Evolutionary conservation across 768 basidiomycete species (phyloP).

Genomic region (Brasilioporus rufonigricans): DNA sequence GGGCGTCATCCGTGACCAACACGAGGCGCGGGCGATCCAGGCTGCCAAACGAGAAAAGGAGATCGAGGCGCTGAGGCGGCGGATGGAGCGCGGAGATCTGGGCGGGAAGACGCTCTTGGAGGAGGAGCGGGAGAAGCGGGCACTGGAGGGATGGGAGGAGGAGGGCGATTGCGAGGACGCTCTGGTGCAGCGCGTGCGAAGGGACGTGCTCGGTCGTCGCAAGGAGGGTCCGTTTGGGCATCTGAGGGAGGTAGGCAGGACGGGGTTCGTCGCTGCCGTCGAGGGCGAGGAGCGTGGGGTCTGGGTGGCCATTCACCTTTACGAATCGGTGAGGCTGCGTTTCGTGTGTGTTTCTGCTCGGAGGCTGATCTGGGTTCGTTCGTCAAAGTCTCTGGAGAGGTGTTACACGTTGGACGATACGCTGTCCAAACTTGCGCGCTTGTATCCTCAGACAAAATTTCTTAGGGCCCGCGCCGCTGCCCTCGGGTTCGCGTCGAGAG

Average conservation of each 20-base stretch:
- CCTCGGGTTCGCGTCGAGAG: slow-evolving; percentile 63
- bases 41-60: slow-evolving; percentile 53
- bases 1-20: slow-evolving; percentile 79
- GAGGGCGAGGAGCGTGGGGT: slow-evolving; percentile 66
- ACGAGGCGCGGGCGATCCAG: slow-evolving; percentile 60
- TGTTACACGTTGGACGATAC: slow-evolving; percentile 71
- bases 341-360: background rate
- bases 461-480: slow-evolving; percentile 76
- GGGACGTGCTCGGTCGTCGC: slow-evolving; percentile 46
- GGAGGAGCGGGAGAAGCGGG: slow-evolving; percentile 61
- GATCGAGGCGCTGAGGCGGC: slow-evolving; percentile 47
- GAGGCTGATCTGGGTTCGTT: slow-evolving; percentile 4
- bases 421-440: slow-evolving; percentile 65
- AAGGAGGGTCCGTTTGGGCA: slow-evolving; percentile 69
- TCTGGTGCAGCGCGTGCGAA: slow-evolving; percentile 17
- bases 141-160: slow-evolving; percentile 24
- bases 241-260: slow-evolving; percentile 73
- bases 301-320: slow-evolving; percentile 87
- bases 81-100: slow-evolving; percentile 64
- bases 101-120: slow-evolving; percentile 75
- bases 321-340: slow-evolving; percentile 61
- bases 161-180: slow-evolving; percentile 28
- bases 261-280: slow-evolving; percentile 71
- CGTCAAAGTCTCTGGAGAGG: slow-evolving; percentile 65
- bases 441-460: slow-evolving; percentile 72